These are phyloP conservation scores for Stephania japonica DNA, from an alignment of 164 flowering plant species.

Conservation along the genomic window DNA sequence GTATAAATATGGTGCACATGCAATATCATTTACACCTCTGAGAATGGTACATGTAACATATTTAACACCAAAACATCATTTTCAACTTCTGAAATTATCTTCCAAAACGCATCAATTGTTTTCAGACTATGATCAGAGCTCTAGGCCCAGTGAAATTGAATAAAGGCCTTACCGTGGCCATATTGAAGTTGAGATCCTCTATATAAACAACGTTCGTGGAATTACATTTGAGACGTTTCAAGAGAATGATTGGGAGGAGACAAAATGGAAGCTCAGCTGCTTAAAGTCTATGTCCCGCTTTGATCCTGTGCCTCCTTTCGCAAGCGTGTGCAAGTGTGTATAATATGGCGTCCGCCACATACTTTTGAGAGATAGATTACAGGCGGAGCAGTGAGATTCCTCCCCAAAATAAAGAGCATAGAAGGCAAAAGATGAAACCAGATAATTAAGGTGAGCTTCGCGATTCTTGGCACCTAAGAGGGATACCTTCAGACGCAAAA, in stretches of 20 bases:
- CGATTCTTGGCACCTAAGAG: constrained; percentile 36
- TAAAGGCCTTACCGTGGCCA: neutral
- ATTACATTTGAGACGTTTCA: neutral
- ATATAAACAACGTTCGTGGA: neutral
- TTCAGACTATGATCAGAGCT: neutral
- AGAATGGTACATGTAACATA: too few relatives aligned
- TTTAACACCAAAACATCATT: too few relatives aligned
- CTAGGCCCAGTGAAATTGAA: neutral
- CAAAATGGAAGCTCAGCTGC: neutral
- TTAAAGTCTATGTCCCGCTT: neutral
- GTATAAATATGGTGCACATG: too few relatives aligned
- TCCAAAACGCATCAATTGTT: too few relatives aligned
- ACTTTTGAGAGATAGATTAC: neutral
- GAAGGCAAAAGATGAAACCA: neutral
- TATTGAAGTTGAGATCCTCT: neutral
- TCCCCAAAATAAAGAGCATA: constrained; percentile 4
- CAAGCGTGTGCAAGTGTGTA: neutral
- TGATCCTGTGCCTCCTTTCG: neutral
- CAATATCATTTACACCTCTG: too few relatives aligned
- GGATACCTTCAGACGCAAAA: constrained; percentile 34
- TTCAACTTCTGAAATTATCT: neutral
- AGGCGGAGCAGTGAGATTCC: neutral
- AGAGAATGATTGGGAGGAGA: neutral
- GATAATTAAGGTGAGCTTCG: constrained; percentile 11
- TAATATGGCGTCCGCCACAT: neutral